These are phyloP conservation scores for Strobilomyces dryophilus DNA, from an alignment of 768 basidiomycete species.

Conservation along the genomic window DNA sequence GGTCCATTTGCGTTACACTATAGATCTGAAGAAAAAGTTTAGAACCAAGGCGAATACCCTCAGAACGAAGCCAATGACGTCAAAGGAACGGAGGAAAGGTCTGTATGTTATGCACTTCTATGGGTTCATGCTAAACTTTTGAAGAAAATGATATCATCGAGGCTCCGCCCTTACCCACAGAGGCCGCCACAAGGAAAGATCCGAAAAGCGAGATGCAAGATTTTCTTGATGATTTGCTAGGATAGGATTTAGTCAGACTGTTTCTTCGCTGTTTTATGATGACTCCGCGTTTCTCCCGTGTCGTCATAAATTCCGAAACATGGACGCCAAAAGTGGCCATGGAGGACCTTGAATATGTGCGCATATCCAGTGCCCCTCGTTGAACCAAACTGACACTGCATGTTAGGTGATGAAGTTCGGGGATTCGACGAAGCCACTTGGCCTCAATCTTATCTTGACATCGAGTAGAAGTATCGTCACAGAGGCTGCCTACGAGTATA, in stretches of 20 bases:
- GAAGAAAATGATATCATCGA: slow-evolving; percentile 36
- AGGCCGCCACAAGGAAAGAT: slow-evolving; percentile 30
- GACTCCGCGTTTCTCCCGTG: not conserved
- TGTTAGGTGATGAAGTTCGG: not conserved
- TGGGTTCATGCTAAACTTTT: not conserved
- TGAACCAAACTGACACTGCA: not conserved
- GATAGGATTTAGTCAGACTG: slow-evolving; percentile 20
- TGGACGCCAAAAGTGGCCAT: not conserved
- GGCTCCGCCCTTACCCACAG: slow-evolving; percentile 52
- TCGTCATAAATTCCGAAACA: not conserved
- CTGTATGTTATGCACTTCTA: not conserved
- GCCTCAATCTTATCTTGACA: not conserved
- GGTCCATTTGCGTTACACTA: not conserved
- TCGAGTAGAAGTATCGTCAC: slow-evolving; percentile 4
- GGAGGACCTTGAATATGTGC: too few relatives aligned
- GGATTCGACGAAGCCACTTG: not conserved
- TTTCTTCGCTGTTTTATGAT: not conserved
- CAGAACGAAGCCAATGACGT: slow-evolving; percentile 33
- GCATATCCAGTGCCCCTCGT: not conserved
- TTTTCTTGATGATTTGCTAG: slow-evolving; percentile 64
- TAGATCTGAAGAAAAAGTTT: slow-evolving; percentile 60
- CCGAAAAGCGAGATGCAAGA: slow-evolving; percentile 64
- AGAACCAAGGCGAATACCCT: slow-evolving; percentile 51
- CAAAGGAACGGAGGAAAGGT: slow-evolving; percentile 39
- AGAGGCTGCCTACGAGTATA: not conserved